Evolutionary conservation across 768 basidiomycete species (phyloP).

Genomic region (button mushroom (Agaricus bisporus)): DNA sequence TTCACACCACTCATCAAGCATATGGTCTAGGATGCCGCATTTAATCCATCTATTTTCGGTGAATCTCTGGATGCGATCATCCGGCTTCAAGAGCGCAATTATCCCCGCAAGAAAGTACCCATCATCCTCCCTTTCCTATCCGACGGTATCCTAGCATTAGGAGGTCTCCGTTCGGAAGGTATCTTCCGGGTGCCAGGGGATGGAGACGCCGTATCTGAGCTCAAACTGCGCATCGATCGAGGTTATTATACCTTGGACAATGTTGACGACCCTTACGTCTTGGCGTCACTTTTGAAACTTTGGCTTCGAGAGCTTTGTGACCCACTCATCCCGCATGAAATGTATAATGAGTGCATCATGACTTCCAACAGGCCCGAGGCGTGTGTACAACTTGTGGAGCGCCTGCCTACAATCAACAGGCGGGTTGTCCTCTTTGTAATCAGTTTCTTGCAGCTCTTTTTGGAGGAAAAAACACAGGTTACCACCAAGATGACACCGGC

Average conservation of each 20-base stretch:
- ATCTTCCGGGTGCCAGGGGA: slow-evolving; percentile 94
- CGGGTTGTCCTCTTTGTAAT: slow-evolving; percentile 84
- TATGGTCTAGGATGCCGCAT: slow-evolving; percentile 73
- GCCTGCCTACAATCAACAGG: slow-evolving; percentile 80
- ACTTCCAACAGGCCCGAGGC: slow-evolving; percentile 59
- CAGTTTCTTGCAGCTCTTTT: slow-evolving; percentile 87
- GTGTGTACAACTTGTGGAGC: slow-evolving; percentile 68
- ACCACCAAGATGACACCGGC: slow-evolving; percentile 87
- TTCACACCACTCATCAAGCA: background rate
- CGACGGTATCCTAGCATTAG: slow-evolving; percentile 85
- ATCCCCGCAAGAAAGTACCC: slow-evolving; percentile 79
- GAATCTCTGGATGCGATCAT: slow-evolving; percentile 84
- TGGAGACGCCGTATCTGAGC: slow-evolving; percentile 77
- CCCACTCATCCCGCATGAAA: slow-evolving; percentile 85
- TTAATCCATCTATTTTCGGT: slow-evolving; percentile 92
- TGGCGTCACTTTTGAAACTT: slow-evolving; percentile 85
- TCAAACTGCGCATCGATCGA: slow-evolving; percentile 85
- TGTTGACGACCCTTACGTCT: slow-evolving; percentile 86
- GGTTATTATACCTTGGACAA: slow-evolving; percentile 89
- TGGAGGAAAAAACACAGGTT: slow-evolving; percentile 66
- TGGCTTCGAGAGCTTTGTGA: slow-evolving; percentile 92
- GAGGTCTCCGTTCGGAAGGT: slow-evolving; percentile 80
- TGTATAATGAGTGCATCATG: slow-evolving; percentile 87
- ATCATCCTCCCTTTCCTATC: slow-evolving; percentile 93
- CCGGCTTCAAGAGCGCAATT: slow-evolving; percentile 79